phyloP scores from a whole-genome alignment of 202 grass and related monocot genomes.

The Bolboschoenoplectus hybrid region DNA sequence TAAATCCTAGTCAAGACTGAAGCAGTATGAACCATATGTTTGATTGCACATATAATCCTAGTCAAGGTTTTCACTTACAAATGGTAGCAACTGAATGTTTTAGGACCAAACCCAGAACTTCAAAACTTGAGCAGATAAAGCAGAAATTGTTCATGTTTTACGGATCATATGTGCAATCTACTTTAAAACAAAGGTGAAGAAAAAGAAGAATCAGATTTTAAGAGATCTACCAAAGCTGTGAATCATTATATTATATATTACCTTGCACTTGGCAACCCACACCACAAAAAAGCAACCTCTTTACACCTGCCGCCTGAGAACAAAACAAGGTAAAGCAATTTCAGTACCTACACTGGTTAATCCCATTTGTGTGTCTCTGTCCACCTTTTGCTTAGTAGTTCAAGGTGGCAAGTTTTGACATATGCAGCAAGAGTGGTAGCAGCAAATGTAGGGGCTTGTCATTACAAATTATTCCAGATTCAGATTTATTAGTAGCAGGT shows the following conservation, averaged over 20 bases:
- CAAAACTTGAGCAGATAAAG: not conserved
- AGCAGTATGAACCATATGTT: not conserved
- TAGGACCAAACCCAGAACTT: not conserved
- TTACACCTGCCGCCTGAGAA: constrained; percentile 91
- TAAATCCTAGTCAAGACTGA: constrained; percentile 10
- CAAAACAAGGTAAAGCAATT: constrained; percentile 36
- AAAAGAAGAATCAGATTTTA: not conserved
- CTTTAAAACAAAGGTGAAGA: not conserved
- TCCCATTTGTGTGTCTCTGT: not conserved
- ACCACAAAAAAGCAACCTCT: constrained; percentile 94
- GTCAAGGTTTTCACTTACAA: constrained; percentile 11
- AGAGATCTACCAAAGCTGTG: not conserved
- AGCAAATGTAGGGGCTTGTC: not conserved
- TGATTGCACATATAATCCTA: not conserved
- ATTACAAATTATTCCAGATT: constrained; percentile 1
- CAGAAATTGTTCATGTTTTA: not conserved
- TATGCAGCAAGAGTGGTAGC: constrained; percentile 5
- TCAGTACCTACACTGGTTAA: not conserved
- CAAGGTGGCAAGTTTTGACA: not conserved
- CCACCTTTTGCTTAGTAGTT: not conserved
- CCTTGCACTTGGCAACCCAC: constrained; percentile 99
- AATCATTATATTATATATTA: constrained; percentile 37
- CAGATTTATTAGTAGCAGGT: not conserved
- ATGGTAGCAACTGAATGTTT: not conserved
- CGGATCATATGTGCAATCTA: not conserved